These are phyloP conservation scores for Hypocreales sp. DNA, from an alignment of 2,329 filamentous ascomycete genomes.

Conservation along the genomic window DNA sequence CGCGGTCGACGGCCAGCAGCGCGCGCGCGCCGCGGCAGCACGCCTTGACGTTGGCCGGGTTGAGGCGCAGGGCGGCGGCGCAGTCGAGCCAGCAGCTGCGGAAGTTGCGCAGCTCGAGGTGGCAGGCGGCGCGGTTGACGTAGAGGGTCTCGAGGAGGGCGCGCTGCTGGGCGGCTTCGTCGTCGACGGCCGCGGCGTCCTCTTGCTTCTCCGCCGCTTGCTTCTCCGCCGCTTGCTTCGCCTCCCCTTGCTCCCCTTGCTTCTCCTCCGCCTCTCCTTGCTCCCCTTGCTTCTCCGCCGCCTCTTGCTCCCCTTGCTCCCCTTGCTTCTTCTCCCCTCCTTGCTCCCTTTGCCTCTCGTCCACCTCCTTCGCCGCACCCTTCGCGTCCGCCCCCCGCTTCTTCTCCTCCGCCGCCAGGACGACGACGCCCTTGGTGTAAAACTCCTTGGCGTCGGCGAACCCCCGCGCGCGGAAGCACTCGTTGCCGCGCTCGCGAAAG, in stretches of 20 bases:
- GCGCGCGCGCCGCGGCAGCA: constrained; percentile 75
- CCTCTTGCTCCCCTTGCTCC: too few relatives aligned
- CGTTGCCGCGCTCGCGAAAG: constrained; percentile 88
- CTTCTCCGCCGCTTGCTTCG: too few relatives aligned
- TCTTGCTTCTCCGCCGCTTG: too few relatives aligned
- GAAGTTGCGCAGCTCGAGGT: constrained; percentile 80
- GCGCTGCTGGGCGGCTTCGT: too few relatives aligned
- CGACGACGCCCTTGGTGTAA: constrained; percentile 71
- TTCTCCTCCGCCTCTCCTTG: too few relatives aligned
- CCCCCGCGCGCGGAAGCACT: constrained; percentile 57
- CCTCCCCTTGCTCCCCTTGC: constrained; percentile 42
- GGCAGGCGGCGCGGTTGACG: constrained; percentile 78
- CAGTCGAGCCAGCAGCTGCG: constrained; percentile 77
- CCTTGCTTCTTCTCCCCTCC: too few relatives aligned
- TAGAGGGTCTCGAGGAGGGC: constrained; percentile 58
- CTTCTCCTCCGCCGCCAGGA: constrained; percentile 49
- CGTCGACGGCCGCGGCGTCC: too few relatives aligned
- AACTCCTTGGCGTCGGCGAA: constrained; percentile 82
- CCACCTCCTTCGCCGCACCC: constrained; percentile 35
- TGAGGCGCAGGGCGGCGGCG: constrained; percentile 61
- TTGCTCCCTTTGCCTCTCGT: constrained; percentile 40
- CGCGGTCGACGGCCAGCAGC: constrained; percentile 61
- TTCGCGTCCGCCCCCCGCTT: constrained; percentile 24
- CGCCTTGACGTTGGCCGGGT: constrained; percentile 73
- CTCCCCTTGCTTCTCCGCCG: too few relatives aligned